phyloP scores from a whole-genome alignment of 805 yeast genomes.

The Ogataea pignaliae region DNA sequence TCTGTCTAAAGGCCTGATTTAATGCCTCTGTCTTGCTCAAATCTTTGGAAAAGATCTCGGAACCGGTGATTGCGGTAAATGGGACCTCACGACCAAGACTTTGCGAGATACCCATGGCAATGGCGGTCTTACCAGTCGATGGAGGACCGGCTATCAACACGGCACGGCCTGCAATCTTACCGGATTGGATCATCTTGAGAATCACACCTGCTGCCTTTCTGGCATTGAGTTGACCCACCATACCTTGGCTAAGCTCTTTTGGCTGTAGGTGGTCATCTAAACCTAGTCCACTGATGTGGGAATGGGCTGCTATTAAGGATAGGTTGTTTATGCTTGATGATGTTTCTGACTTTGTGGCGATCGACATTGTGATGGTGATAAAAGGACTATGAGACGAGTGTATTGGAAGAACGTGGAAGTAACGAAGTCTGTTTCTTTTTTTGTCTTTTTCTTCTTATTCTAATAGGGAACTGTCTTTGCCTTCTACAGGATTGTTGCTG shows the following conservation, averaged over 20 bases:
- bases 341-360: constrained; percentile 15
- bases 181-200: constrained; percentile 87
- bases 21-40: constrained; percentile 94
- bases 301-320: constrained; percentile 71
- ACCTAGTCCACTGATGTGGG: constrained; percentile 94
- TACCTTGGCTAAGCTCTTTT: constrained; percentile 81
- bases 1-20: constrained; percentile 94
- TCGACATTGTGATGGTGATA: constrained; percentile 8
- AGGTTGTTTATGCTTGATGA: constrained; percentile 14
- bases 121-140: constrained; percentile 97
- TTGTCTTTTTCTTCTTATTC: no score
- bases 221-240: constrained; percentile 72
- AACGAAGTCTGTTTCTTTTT: no score
- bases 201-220: constrained; percentile 93
- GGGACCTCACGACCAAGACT: constrained; percentile 97
- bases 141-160: constrained; percentile 95
- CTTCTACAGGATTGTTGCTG: no score
- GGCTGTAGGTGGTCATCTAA: constrained; percentile 87
- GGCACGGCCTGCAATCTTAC: constrained; percentile 95
- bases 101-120: constrained; percentile 93
- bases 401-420: no score
- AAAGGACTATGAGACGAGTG: no score
- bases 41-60: constrained; percentile 92
- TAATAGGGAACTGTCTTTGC: no score
- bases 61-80: constrained; percentile 94